Base-by-base conservation (phyloP, 768 basidiomycete genomes). In the Pilatotrama ljubarskyi region DNA sequence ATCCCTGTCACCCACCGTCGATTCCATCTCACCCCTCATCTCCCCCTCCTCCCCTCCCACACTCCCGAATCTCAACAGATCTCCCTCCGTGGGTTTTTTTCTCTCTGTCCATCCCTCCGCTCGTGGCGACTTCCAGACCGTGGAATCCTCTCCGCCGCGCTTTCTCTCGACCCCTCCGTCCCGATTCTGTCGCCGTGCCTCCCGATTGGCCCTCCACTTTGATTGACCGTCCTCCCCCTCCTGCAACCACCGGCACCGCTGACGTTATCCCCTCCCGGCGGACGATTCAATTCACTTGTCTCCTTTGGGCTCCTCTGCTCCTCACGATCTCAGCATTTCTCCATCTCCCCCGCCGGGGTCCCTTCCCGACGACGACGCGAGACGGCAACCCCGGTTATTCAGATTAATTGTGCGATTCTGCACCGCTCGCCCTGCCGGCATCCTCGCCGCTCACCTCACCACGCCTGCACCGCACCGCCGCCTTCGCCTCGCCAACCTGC, bases 121-220 rank as follows among this genome's bases (percentile, higher is more conserved):
- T 58, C 57, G 57, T 55, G 53, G 57, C 58, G 44, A 24, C 26
- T 62, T 48, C 61, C 58, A 38, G 35, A 44, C 59, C 63, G 59
- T 60, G 59, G 59, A 26, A 59, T 38, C 63, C 52, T 57, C 62
- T 63, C 64, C 63, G 59, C 70, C 73, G 68, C 68, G 65, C 67
- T 68, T 71, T 70, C 68, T 62, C 67, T 70, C 69, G 74, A 68
- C 70, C 61, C 38, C 59, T 64, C 67, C 82, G 78, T 74, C 73
- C 82, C 80, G 79, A 80, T 66, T 67, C 70, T 66, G 68, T 58
- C 70, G 63, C 71, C 73, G 63, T 66, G 63, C 59, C 63, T 70
- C 76, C 84, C 82, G 81, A 83, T 83, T 83, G 78, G 80, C 67
- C 58, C 40, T 48, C 55, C 61, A 64, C 66, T 61, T 61, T 51